Evolutionary conservation across 495 filamentous ascomycete species (phyloP).

Genomic region (Darksidea phi): DNA sequence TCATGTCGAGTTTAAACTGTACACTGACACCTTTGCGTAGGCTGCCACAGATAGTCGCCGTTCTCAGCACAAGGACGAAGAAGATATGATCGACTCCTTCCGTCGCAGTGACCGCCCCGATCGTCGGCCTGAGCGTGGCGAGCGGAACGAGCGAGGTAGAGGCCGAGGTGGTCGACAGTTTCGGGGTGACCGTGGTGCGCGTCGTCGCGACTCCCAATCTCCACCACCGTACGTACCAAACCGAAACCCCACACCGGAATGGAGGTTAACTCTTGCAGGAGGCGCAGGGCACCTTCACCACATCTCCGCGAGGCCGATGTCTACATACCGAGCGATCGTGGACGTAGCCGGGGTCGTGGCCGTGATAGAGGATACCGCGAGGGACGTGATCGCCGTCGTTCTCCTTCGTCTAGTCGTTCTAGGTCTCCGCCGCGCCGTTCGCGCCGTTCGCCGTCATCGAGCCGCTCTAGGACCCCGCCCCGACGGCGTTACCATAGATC

Average conservation of each 20-base stretch:
- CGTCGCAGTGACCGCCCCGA: conserved; percentile 59
- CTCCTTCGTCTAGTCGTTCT: conserved; percentile 14
- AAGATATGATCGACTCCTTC: conserved; percentile 60
- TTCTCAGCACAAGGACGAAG: conserved; percentile 63
- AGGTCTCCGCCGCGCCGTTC: conserved; percentile 13
- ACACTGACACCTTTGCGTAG: conserved; percentile 64
- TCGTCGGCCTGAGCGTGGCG: conserved; percentile 3
- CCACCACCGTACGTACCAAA: neutral
- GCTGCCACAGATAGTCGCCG: conserved; percentile 68
- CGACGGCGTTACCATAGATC: neutral
- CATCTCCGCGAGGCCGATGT: conserved; percentile 51
- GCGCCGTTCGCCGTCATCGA: conserved; percentile 28
- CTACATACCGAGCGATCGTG: conserved; percentile 53
- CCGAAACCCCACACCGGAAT: neutral
- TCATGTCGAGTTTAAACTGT: neutral
- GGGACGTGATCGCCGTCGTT: conserved; percentile 20
- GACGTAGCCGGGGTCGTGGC: neutral
- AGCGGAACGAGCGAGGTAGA: conserved; percentile 63
- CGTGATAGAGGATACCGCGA: too few species aligned
- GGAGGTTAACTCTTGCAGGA: conserved; percentile 48
- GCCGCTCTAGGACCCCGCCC: conserved; percentile 23
- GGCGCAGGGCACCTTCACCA: conserved; percentile 42
- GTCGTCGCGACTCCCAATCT: conserved; percentile 18
- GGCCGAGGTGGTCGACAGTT: conserved; percentile 50
- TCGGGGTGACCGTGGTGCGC: conserved; percentile 50